Base-by-base conservation (phyloP, 495 filamentous ascomycete genomes). In the Penicillium simplicissimum region DNA sequence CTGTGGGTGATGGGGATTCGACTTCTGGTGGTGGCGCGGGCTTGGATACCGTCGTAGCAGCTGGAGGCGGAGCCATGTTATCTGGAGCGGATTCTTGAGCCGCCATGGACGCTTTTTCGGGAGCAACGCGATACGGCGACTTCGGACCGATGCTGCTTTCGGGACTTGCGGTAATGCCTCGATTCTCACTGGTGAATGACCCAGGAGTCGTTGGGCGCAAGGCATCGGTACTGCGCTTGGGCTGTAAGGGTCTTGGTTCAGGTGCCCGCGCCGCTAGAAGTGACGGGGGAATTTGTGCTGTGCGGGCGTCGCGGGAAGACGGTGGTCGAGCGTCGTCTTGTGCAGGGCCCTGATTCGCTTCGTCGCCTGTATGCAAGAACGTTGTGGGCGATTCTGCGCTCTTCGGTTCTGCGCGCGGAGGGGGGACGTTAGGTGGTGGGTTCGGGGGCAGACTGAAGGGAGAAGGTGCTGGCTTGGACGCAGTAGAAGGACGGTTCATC, bases 401-500 rank as follows among this genome's bases (percentile, higher is more conserved):
- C 31, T 62, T 73, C 10, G 64, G 36, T 4, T 77, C 73, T 17
- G 64, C 52, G 35, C 67, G 61, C 6, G 71, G 72, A 17, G 17
- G 49, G 5, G 58, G 57, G 31, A 63, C 66, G 31, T 36, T 53
- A 14, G 74, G 70, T 48, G 69, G 73, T 6, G 68, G 63, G 19
- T 68, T 65, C 25, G 64, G 61, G 49, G 73, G 68, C 34, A 68
- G 67, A 19, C 21, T 65, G 55, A 70, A 72, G 14, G 65, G 67
- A 35, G 64, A 62, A 0, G 69, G 69, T 0, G 67, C 67, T 4
- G 67, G 62, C 47, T 60, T 70, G 25, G 74, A 71, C 8, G 67
- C 71, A 15, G 75, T 76, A 23, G 76, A 74, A 19, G 79, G 75
- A 11, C 77, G 79, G n/a, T 70, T 71, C 58, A 80, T 64, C 28